Conservation (phyloP, 2,329 filamentous ascomycete species). For the Pseudofabraea citricarpa region DNA sequence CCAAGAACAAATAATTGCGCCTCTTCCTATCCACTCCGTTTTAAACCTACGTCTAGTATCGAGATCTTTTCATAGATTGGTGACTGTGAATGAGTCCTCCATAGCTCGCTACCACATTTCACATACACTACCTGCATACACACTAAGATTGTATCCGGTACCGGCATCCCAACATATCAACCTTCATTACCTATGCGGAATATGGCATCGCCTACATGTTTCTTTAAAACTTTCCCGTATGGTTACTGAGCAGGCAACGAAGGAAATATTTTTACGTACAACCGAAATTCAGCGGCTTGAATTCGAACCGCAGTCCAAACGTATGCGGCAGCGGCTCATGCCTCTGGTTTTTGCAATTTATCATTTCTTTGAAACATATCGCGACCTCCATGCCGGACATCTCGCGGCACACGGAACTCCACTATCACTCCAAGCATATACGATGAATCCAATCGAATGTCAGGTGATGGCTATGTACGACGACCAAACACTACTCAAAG, state of each 20-base stretch:
- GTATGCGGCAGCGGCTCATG: slow-evolving; percentile 60
- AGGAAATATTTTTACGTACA: slow-evolving; percentile 58
- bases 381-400: slow-evolving; percentile 52
- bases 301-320: slow-evolving; percentile 56
- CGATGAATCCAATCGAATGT: slow-evolving; percentile 56
- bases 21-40: slow-evolving; percentile 54
- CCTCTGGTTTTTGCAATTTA: slow-evolving; percentile 61
- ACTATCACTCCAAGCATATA: slow-evolving; percentile 48
- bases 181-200: slow-evolving; percentile 56
- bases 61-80: slow-evolving; percentile 52
- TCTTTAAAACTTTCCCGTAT: slow-evolving; percentile 56
- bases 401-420: slow-evolving; percentile 47
- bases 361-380: slow-evolving; percentile 64
- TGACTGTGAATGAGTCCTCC: slow-evolving; percentile 54
- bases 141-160: slow-evolving; percentile 52
- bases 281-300: slow-evolving; percentile 49
- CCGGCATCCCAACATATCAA: slow-evolving; percentile 43
- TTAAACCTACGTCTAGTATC: slow-evolving; percentile 55
- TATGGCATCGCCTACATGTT: slow-evolving; percentile 63
- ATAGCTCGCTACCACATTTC: slow-evolving; percentile 58
- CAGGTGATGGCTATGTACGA: slow-evolving; percentile 62
- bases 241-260: slow-evolving; percentile 61
- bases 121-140: slow-evolving; percentile 55
- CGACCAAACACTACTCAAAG: slow-evolving; percentile 54
- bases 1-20: slow-evolving; percentile 57